Base-by-base conservation (phyloP, 2,329 filamentous ascomycete genomes). In the Penicillium sp. region DNA sequence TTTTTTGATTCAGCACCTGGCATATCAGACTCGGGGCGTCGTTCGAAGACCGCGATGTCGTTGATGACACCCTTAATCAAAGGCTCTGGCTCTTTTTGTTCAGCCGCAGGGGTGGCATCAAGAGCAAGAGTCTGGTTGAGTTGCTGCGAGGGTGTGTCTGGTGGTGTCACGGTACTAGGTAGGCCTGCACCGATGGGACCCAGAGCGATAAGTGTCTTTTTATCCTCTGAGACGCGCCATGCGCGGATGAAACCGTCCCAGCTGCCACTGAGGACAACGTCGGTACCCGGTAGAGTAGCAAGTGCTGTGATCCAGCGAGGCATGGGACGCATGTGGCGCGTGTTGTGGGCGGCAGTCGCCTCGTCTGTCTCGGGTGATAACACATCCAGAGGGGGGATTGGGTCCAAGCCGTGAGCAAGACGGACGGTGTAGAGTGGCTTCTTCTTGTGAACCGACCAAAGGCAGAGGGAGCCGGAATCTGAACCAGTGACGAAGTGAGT, bases 361-460 rank as follows among this genome's bases (percentile, higher is more conserved):
- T 80, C 79, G 55, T 86, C 81, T 1, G 88, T 86, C 55, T 89
- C 91, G n/a, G 91, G 89, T 1, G 88, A 93, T 33, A 87, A 85
- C 66, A 90, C 82, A 21, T 88, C 82, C 1, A 89, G 83, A 3
- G 82, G 79, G 51, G 93, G 78, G 2, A 88, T 80, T 4, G 87
- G 85, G 59, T 97, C 92, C 51, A 95, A 79, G 33, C 94, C 94
- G 74, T 99, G 94, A 4, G 93, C 92, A 31, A 90, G 81, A 2
- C 88, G 84, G 45, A 94, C 78, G 3, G 90, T 89, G 75, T 88
- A 89, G 10, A 99, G 81, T 0, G 94, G 89, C 76, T 97, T 97
- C 83, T 99, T 99, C 80, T 96, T 96, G 72, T 93, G 85, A 23
- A 92, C 82, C 60, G 87, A 91, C 93, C 93, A 97, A 13, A 97